phyloP scores from a whole-genome alignment of 805 yeast species.

The Wickerhamiella domercqiae region DNA sequence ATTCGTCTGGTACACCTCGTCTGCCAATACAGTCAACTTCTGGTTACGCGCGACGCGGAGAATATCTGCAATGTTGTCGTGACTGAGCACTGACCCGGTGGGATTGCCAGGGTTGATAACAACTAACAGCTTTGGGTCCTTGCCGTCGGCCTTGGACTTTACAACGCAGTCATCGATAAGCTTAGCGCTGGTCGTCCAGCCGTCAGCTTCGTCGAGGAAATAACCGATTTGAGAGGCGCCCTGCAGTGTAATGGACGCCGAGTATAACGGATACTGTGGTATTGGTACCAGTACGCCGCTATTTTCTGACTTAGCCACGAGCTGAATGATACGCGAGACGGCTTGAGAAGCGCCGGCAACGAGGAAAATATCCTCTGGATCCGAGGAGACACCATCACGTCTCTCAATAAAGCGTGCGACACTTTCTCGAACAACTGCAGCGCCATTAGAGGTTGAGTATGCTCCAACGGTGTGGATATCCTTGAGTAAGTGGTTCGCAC shows the following conservation, averaged over 20 bases:
- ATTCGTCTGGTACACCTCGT: constrained; percentile 95
- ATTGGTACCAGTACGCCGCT: constrained; percentile 80
- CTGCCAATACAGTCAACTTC: constrained; percentile 81
- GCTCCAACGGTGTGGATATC: constrained; percentile 83
- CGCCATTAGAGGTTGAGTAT: constrained; percentile 88
- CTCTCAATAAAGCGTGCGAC: constrained; percentile 66
- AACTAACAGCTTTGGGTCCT: constrained; percentile 63
- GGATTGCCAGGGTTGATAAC: constrained; percentile 98
- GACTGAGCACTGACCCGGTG: constrained; percentile 70
- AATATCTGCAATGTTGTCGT: constrained; percentile 52
- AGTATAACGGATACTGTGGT: constrained; percentile 94
- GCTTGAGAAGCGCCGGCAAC: constrained; percentile 95
- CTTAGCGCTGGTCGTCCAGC: constrained; percentile 70
- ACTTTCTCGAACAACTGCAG: constrained; percentile 48
- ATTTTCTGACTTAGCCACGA: constrained; percentile 47
- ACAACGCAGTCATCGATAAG: constrained; percentile 43
- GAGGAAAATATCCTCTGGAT: constrained; percentile 60
- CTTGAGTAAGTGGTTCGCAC: constrained; percentile 49
- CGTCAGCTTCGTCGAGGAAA: constrained; percentile 59
- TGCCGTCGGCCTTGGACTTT: constrained; percentile 35
- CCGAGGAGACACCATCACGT: constrained; percentile 62
- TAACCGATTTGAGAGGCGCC: constrained; percentile 76
- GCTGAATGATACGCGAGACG: constrained; percentile 60
- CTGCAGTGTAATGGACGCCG: constrained; percentile 82
- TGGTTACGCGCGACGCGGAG: constrained; percentile 69